Evolutionary conservation across 495 filamentous ascomycete genomes (phyloP).

Genomic region (Cudoniella acicularis): DNA sequence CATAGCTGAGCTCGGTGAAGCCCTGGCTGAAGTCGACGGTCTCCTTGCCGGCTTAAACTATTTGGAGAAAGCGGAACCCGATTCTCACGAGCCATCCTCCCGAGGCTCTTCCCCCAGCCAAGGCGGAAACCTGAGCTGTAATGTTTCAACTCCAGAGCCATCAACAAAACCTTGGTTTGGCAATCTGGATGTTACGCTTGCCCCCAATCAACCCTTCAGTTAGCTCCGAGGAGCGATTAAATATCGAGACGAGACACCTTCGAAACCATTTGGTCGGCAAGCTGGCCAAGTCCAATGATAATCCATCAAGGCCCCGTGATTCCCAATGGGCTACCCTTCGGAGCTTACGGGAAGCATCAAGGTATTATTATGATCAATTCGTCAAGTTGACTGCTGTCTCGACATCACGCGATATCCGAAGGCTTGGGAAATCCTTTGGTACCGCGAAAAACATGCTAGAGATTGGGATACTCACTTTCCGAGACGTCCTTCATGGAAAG

Average conservation of each 20-base stretch:
- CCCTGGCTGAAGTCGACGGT: slow-evolving; percentile 12
- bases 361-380: slow-evolving; percentile 16
- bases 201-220: neutral
- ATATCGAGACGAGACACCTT: slow-evolving; percentile 7
- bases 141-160: neutral
- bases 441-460: slow-evolving; percentile 13
- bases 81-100: neutral
- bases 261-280: slow-evolving; percentile 3
- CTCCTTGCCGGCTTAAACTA: slow-evolving; percentile 13
- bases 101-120: neutral
- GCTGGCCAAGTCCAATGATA: slow-evolving; percentile 1
- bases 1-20: slow-evolving; percentile 7
- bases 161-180: slow-evolving; percentile 6
- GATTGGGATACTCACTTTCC: slow-evolving; percentile 17
- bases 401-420: slow-evolving; percentile 6
- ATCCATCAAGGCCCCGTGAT: slow-evolving; percentile 3
- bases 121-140: neutral
- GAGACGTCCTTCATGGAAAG: slow-evolving; percentile 13
- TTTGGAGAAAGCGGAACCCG: slow-evolving; percentile 7
- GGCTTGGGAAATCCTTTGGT: slow-evolving; percentile 10
- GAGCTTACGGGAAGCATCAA: slow-evolving; percentile 13
- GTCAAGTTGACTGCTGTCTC: neutral
- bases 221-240: neutral
- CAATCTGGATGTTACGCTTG: slow-evolving; percentile 1
- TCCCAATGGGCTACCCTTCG: slow-evolving; percentile 23